phyloP scores from a whole-genome alignment of 73 alveolate genomes.

The Paramecium biaurelia region DNA sequence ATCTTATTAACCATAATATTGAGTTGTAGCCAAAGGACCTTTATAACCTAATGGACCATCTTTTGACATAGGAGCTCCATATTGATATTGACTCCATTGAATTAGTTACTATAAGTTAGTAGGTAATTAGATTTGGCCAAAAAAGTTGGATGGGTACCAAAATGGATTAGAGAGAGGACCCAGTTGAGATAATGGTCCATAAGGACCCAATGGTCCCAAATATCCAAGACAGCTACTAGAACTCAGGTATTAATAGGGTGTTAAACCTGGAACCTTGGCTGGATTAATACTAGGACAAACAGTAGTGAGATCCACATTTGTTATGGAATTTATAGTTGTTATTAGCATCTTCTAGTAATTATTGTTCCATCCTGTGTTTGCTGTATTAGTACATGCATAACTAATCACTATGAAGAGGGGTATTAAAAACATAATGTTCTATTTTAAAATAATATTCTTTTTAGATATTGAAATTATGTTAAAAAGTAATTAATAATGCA shows the following conservation, averaged over 20 bases:
- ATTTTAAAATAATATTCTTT: background rate
- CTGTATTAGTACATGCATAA: background rate
- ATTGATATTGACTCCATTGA: background rate
- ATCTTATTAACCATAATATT: constrained; percentile 52
- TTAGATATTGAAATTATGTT: background rate
- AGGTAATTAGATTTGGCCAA: background rate
- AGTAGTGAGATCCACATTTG: background rate
- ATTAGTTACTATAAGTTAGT: background rate
- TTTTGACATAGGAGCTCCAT: background rate
- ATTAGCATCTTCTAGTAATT: background rate
- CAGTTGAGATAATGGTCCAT: constrained; percentile 17
- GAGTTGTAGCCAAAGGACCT: constrained; percentile 37
- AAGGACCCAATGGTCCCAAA: constrained; percentile 46
- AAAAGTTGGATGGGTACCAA: background rate
- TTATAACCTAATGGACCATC: constrained; percentile 54
- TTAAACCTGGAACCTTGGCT: constrained; percentile 29
- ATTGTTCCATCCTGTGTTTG: background rate
- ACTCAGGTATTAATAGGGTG: constrained; percentile 15
- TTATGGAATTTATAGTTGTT: background rate
- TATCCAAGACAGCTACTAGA: constrained; percentile 45
- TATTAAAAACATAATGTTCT: background rate
- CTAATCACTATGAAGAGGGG: background rate
- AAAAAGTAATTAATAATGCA: constrained; percentile 25
- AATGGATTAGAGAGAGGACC: constrained; percentile 15
- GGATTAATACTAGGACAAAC: constrained; percentile 37